Evolutionary conservation across 345 rosid genomes (phyloP).

Genomic region (Eucalyptus pauciflora): DNA sequence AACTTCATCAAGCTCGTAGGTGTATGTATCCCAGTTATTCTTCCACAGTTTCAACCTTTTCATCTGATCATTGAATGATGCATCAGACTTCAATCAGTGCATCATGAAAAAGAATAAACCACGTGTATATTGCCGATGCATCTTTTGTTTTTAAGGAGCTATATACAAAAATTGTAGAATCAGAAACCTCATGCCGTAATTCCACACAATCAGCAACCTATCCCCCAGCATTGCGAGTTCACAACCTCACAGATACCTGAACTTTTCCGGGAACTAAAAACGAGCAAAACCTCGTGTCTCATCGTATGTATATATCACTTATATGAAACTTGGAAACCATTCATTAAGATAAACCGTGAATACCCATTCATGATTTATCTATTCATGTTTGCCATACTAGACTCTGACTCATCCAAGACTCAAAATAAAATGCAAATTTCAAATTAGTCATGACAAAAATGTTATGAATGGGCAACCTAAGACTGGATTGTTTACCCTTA

Average conservation of each 20-base stretch:
- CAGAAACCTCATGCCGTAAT: constrained; percentile 77
- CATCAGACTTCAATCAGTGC: background rate
- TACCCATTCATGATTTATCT: background rate
- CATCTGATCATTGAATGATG: constrained; percentile 19
- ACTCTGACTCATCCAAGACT: no score
- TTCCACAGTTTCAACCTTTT: constrained; percentile 87
- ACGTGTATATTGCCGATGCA: background rate
- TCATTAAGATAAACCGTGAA: background rate
- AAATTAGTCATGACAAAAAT: no score
- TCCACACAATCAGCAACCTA: constrained; percentile 87
- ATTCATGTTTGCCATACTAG: background rate
- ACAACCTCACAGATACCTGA: constrained; percentile 82
- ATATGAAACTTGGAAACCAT: background rate
- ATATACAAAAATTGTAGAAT: background rate
- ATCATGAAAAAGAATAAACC: no score
- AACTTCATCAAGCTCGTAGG: constrained; percentile 96
- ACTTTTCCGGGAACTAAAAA: constrained; percentile 73
- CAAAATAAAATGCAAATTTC: no score
- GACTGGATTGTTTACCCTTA: no score
- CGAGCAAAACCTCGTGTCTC: background rate
- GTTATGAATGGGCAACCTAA: no score
- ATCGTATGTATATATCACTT: background rate
- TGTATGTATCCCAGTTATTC: constrained; percentile 91
- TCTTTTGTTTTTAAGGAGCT: background rate
- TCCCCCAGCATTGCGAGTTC: constrained; percentile 73